phyloP scores from a whole-genome alignment of 495 filamentous ascomycete species.

The Penicillium coprophilum region DNA sequence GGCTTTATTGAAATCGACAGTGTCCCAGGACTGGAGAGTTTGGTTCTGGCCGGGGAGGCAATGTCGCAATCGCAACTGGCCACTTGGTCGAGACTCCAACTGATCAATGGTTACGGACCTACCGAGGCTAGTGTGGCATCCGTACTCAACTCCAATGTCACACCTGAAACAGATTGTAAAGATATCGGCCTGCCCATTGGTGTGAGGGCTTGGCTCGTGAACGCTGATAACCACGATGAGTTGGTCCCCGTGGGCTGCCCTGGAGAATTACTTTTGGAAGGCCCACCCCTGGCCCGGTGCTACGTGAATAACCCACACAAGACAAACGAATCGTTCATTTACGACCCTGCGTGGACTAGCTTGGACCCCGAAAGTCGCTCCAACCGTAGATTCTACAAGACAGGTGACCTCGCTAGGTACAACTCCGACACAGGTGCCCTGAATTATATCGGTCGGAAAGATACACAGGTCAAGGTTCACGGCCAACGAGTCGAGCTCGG shows the following conservation, averaged over 20 bases:
- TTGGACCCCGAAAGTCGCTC: constrained; percentile 13
- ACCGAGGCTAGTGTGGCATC: constrained; percentile 46
- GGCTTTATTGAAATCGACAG: constrained; percentile 44
- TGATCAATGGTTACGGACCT: constrained; percentile 63
- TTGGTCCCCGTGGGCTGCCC: constrained; percentile 51
- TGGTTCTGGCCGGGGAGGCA: constrained; percentile 55
- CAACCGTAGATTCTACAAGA: constrained; percentile 62
- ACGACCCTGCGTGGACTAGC: constrained; percentile 41
- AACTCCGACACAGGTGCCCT: constrained; percentile 55
- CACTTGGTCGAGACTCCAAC: constrained; percentile 54
- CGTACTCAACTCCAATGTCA: constrained; percentile 39
- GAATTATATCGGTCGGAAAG: constrained; percentile 62
- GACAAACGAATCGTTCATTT: constrained; percentile 47
- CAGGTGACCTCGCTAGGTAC: constrained; percentile 64
- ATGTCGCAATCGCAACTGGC: constrained; percentile 52
- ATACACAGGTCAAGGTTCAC: constrained; percentile 66
- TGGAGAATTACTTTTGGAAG: constrained; percentile 52
- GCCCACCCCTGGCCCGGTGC: constrained; percentile 48
- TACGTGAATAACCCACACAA: constrained; percentile 46
- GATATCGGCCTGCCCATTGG: constrained; percentile 49
- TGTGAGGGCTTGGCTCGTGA: constrained; percentile 46
- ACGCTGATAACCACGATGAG: constrained; percentile 43
- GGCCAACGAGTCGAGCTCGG: constrained; percentile 66
- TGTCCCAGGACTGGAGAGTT: constrained; percentile 45
- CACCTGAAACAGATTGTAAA: constrained; percentile 35